Conservation (phyloP, 2,329 filamentous ascomycete genomes). For the Stachybotrys echinatus region DNA sequence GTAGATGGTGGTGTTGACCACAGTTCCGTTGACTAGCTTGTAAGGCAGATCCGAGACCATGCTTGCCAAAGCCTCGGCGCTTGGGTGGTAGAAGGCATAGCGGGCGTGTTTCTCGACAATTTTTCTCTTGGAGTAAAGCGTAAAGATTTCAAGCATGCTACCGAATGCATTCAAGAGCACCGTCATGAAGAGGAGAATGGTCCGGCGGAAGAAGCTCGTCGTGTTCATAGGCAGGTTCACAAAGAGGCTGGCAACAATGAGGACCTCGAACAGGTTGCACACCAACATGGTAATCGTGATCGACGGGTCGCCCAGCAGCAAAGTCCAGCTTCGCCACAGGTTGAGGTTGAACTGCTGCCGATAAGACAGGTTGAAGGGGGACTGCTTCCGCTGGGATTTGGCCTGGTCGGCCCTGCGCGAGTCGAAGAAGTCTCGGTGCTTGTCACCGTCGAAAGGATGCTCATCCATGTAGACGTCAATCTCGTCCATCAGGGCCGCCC, state of each 20-base stretch:
- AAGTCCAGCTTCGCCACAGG: conserved; percentile 20
- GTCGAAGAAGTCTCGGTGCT: conserved; percentile 12
- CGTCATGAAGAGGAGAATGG: conserved; percentile 20
- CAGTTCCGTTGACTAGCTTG: conserved; percentile 26
- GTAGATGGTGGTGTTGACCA: conserved; percentile 47
- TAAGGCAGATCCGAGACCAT: conserved; percentile 30
- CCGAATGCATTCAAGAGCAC: conserved; percentile 27
- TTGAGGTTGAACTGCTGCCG: conserved; percentile 35
- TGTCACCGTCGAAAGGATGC: conserved; percentile 15
- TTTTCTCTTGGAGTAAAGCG: conserved; percentile 13
- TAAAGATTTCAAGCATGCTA: conserved; percentile 16
- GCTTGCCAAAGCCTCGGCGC: conserved; percentile 13
- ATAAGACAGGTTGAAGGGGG: conserved; percentile 40
- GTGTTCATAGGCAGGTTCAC: conserved; percentile 52
- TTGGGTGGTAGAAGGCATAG: conserved; percentile 27
- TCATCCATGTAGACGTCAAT: conserved; percentile 19
- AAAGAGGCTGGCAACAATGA: conserved; percentile 64
- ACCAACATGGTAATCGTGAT: conserved; percentile 32
- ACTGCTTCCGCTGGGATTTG: conserved; percentile 19
- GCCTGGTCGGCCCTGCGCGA: conserved; percentile 8
- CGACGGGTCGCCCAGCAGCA: conserved; percentile 6
- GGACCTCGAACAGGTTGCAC: conserved; percentile 23
- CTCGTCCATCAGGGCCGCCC: conserved; percentile 18
- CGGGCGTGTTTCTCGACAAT: conserved; percentile 20
- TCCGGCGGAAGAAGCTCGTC: conserved; percentile 46